Evolutionary conservation across 2,329 filamentous ascomycete species (phyloP).

Genomic region (Cryphonectria naterciae): DNA sequence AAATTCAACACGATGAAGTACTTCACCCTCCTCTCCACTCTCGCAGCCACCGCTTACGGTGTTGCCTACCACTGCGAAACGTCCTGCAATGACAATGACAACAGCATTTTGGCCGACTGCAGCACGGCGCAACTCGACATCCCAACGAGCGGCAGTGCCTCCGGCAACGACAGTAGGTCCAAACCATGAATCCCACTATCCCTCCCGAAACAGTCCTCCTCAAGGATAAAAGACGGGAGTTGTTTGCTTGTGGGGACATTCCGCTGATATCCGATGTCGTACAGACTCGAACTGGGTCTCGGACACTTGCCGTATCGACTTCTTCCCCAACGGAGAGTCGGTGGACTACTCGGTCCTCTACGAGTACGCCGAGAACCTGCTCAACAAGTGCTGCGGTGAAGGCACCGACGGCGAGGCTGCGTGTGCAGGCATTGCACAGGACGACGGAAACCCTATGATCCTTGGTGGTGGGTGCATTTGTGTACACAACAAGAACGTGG

Average conservation of each 20-base stretch:
- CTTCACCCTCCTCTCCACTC: neutral
- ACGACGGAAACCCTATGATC: neutral
- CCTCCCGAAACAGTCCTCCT: too few species aligned
- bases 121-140: neutral
- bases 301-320: neutral
- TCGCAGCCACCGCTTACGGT: neutral
- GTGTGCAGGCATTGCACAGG: neutral
- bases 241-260: neutral
- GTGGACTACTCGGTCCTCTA: neutral
- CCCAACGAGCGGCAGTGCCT: neutral
- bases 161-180: neutral
- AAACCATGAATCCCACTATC: neutral
- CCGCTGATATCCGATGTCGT: neutral
- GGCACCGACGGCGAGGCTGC: neutral
- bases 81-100: neutral
- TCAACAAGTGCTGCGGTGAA: neutral
- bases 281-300: neutral
- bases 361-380: slow-evolving; percentile 1
- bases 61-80: neutral
- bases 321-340: neutral
- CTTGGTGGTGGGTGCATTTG: neutral
- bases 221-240: neutral
- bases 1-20: neutral
- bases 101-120: neutral
- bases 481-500: neutral